Percentiles rank a stretch among this genome's conserved stretches.
These are phyloP conservation scores for Hypoxylon sp. DNA, from an alignment of 2,329 filamentous ascomycete genomes.

Conservation along the genomic window DNA sequence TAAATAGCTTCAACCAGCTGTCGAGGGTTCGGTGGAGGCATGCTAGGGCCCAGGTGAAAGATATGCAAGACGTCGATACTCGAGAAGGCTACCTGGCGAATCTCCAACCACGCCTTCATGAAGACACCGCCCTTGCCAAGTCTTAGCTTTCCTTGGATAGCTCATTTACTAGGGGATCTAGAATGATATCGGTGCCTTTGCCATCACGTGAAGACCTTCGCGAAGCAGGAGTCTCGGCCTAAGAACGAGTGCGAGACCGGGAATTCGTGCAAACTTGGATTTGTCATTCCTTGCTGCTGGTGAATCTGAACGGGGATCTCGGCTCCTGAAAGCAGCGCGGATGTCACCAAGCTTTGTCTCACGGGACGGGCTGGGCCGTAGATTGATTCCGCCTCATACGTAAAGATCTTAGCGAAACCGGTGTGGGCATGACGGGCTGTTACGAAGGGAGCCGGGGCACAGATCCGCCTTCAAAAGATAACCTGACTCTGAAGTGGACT, in stretches of 20 bases:
- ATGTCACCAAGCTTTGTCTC: not conserved
- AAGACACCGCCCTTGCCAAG: not conserved
- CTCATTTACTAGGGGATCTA: not conserved
- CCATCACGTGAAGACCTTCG: not conserved
- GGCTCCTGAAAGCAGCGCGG: not conserved
- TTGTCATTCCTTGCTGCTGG: not conserved
- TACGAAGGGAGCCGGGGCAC: no score
- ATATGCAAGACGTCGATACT: not conserved
- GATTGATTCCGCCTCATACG: not conserved
- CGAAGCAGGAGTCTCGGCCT: not conserved
- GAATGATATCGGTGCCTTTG: not conserved
- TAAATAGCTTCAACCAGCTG: not conserved
- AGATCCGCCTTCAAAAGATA: no score
- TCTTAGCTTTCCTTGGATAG: not conserved
- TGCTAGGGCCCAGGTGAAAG: not conserved
- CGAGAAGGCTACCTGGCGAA: not conserved
- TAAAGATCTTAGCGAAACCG: no score
- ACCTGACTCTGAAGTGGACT: no score
- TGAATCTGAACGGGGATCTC: no score
- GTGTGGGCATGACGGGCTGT: no score
- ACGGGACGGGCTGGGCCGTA: not conserved
- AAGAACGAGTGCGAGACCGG: not conserved
- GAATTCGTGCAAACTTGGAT: not conserved
- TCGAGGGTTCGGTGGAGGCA: not conserved
- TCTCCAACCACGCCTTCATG: not conserved